These are phyloP conservation scores for Pezicula radicicola DNA, from an alignment of 2,329 filamentous ascomycete genomes.

Conservation along the genomic window DNA sequence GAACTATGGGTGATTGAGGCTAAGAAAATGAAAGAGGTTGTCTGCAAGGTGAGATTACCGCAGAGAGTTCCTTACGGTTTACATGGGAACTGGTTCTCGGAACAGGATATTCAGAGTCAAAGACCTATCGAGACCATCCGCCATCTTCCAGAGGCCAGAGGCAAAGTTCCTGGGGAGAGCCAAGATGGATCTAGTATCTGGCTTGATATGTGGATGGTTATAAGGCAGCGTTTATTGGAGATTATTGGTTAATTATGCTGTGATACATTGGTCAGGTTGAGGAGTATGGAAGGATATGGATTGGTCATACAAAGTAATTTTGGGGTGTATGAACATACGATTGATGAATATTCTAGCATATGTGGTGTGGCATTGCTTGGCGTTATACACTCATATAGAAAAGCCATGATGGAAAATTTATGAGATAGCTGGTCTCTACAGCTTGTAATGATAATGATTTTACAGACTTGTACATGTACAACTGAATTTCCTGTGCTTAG, in stretches of 20 bases:
- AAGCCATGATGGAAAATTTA: too few relatives aligned
- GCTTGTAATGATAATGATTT: too few relatives aligned
- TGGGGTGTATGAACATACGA: too few relatives aligned
- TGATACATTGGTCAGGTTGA: too few relatives aligned
- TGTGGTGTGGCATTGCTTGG: too few relatives aligned
- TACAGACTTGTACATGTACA: too few relatives aligned
- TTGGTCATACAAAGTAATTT: too few relatives aligned
- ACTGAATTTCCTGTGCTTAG: too few relatives aligned
- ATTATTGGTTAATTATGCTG: slow-evolving; percentile 9
- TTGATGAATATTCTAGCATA: too few relatives aligned
- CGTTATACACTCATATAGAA: too few relatives aligned
- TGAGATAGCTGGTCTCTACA: too few relatives aligned
- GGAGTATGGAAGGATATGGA: too few relatives aligned
- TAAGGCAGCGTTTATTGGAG: slow-evolving; percentile 14
- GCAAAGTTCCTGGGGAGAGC: neutral
- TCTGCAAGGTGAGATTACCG: slow-evolving; percentile 56
- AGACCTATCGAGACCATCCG: slow-evolving; percentile 19
- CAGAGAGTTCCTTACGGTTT: slow-evolving; percentile 69
- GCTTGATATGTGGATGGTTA: slow-evolving; percentile 10
- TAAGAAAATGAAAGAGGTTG: slow-evolving; percentile 55
- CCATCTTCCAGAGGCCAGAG: slow-evolving; percentile 8
- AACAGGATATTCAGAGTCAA: slow-evolving; percentile 49
- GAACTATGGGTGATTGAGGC: slow-evolving; percentile 71
- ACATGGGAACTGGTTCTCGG: slow-evolving; percentile 60
- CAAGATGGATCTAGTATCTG: slow-evolving; percentile 1